A percentile compares a stretch with the other conserved stretches of the same genome.
These are phyloP conservation scores for Coix lacrymajobi DNA, from an alignment of 176 grass and related monocot species.

Conservation along the genomic window DNA sequence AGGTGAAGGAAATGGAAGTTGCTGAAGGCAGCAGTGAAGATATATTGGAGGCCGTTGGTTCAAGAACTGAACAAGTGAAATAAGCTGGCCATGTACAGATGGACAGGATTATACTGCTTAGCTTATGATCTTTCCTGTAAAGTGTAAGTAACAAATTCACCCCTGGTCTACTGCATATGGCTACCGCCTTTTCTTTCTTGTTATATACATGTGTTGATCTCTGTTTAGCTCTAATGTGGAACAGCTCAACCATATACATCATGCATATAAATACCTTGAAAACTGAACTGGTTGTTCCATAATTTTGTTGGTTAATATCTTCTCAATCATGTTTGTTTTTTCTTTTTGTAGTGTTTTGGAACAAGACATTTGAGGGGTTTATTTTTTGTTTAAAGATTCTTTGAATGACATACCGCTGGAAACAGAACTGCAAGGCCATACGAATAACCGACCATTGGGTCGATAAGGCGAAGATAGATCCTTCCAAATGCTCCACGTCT, in stretches of 20 bases:
- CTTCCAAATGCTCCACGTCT: constrained; percentile 5
- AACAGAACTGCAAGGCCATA: constrained; percentile 11
- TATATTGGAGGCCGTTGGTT: constrained; percentile 34
- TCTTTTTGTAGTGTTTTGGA: constrained; percentile 15
- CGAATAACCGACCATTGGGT: neutral
- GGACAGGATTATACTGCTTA: constrained; percentile 23
- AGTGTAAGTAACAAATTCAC: constrained; percentile 39
- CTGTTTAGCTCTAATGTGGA: constrained; percentile 11
- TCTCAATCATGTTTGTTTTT: constrained; percentile 1
- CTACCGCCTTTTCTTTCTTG: constrained; percentile 1
- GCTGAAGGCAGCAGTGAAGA: constrained; percentile 38
- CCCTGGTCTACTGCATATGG: neutral
- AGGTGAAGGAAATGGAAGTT: constrained; percentile 85
- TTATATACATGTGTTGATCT: neutral
- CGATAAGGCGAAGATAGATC: neutral
- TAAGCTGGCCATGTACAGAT: constrained; percentile 30
- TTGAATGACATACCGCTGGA: constrained; percentile 13
- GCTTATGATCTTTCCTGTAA: constrained; percentile 28
- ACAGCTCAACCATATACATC: neutral
- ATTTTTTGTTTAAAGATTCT: constrained; percentile 31
- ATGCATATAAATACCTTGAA: neutral
- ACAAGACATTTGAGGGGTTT: constrained; percentile 13
- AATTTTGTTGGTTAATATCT: neutral
- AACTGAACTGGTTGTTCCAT: neutral
- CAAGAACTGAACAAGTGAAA: constrained; percentile 38